These are phyloP conservation scores for Coemansia sp. DNA, from an alignment of 192 early-diverging fungal genomes.

Conservation along the genomic window DNA sequence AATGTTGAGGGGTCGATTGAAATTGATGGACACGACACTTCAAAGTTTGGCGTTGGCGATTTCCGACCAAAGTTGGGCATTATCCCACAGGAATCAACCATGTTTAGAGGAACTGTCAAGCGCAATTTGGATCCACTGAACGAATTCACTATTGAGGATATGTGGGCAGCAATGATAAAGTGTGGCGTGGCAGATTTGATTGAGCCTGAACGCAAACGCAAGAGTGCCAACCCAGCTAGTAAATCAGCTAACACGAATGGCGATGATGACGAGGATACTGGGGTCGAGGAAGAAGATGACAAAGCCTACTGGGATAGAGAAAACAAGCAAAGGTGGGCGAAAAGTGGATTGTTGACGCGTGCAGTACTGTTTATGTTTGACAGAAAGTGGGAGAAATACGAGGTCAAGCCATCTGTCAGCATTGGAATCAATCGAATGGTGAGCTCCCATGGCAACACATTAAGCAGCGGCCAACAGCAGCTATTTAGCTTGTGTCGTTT, in stretches of 20 bases:
- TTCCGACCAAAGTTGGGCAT: conserved; percentile 58
- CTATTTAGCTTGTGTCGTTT: conserved; percentile 68
- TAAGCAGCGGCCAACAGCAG: conserved; percentile 63
- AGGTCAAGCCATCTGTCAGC: neutral
- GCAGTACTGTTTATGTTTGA: neutral
- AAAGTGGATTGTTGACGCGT: neutral
- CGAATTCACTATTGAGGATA: conserved; percentile 55
- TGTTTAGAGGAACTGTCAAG: conserved; percentile 65
- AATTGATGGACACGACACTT: conserved; percentile 76
- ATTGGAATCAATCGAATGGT: conserved; percentile 1
- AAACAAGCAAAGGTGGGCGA: neutral
- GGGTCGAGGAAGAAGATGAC: neutral
- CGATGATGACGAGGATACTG: neutral
- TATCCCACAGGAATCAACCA: conserved; percentile 68
- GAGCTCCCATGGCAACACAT: conserved; percentile 4
- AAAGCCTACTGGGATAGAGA: neutral
- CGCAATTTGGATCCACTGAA: conserved; percentile 70
- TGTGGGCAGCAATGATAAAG: conserved; percentile 65
- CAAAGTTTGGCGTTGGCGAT: conserved; percentile 59
- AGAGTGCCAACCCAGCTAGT: neutral
- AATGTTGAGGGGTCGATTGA: conserved; percentile 57
- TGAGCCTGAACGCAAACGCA: neutral
- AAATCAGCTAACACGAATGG: neutral
- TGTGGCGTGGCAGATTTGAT: neutral
- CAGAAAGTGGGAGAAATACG: neutral